Conservation (phyloP, 2,329 filamentous ascomycete species). For the Clarireedia hainanense region DNA sequence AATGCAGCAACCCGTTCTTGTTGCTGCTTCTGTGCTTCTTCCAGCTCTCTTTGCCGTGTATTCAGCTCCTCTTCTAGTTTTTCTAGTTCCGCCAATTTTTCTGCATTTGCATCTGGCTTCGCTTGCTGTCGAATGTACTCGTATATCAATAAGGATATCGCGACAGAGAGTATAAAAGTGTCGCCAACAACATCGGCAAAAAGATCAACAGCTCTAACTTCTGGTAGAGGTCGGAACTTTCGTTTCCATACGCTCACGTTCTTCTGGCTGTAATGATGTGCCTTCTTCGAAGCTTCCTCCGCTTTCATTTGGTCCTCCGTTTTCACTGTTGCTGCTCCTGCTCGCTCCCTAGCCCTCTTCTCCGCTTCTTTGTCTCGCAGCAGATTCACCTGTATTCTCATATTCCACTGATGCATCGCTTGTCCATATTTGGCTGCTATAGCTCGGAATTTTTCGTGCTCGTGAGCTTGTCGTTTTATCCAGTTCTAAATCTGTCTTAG, state of each 20-base stretch:
- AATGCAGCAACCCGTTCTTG: slow-evolving; percentile 25
- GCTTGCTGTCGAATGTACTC: slow-evolving; percentile 52
- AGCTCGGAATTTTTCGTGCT: slow-evolving; percentile 51
- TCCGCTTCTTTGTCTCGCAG: slow-evolving; percentile 51
- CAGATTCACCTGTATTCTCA: slow-evolving; percentile 53
- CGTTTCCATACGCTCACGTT: slow-evolving; percentile 51
- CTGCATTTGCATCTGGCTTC: slow-evolving; percentile 51
- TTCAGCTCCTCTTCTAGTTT: slow-evolving; percentile 46
- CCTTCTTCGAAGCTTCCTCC: slow-evolving; percentile 41
- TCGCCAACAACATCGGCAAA: slow-evolving; percentile 61
- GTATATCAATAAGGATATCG: slow-evolving; percentile 48
- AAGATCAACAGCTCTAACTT: slow-evolving; percentile 57
- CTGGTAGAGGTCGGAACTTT: slow-evolving; percentile 55
- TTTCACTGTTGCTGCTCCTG: slow-evolving; percentile 56
- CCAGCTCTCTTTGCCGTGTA: slow-evolving; percentile 42
- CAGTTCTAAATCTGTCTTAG: slow-evolving; percentile 41
- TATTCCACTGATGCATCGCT: slow-evolving; percentile 58
- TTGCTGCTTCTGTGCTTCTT: slow-evolving; percentile 38
- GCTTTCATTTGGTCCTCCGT: slow-evolving; percentile 51
- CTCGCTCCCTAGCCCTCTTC: slow-evolving; percentile 51
- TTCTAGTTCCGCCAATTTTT: slow-evolving; percentile 45
- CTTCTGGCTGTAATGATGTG: slow-evolving; percentile 22
- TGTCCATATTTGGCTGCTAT: slow-evolving; percentile 57
- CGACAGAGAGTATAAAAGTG: slow-evolving; percentile 53
- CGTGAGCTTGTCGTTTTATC: slow-evolving; percentile 58